phyloP scores from a whole-genome alignment of 345 rosid genomes.

The Luvunga scandens region DNA sequence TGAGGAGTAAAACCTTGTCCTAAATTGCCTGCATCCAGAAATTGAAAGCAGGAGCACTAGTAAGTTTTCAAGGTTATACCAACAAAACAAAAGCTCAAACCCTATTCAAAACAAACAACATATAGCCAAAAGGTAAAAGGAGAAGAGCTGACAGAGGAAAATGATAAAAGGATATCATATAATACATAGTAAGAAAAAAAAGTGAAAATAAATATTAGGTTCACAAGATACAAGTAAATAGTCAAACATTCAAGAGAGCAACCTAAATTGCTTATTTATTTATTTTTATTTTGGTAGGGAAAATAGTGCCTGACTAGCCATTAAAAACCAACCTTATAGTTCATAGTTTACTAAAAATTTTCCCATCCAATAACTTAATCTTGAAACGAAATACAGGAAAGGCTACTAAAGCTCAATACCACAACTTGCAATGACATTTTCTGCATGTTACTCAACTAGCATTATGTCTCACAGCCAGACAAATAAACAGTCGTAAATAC shows the following conservation, averaged over 20 bases:
- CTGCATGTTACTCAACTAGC: neutral
- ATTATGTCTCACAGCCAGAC: neutral
- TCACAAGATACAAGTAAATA: neutral
- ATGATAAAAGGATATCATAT: neutral
- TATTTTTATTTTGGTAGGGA: neutral
- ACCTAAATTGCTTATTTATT: neutral
- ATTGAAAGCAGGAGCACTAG: neutral
- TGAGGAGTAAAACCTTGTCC: slow-evolving; percentile 83
- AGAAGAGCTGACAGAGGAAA: neutral
- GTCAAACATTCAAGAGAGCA: neutral
- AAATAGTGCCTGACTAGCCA: neutral
- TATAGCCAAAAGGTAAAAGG: neutral
- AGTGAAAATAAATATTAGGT: neutral
- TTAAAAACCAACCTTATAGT: neutral
- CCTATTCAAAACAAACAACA: neutral
- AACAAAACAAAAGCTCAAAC: neutral
- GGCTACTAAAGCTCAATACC: neutral
- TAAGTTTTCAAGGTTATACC: neutral
- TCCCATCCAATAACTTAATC: neutral
- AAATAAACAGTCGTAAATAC: neutral
- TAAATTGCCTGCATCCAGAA: slow-evolving; percentile 52
- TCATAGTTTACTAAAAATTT: neutral
- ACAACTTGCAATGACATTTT: neutral
- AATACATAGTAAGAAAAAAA: neutral
- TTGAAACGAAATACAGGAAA: neutral